phyloP scores from a whole-genome alignment of 2,329 filamentous ascomycete genomes.

The Xylaria sp. region DNA sequence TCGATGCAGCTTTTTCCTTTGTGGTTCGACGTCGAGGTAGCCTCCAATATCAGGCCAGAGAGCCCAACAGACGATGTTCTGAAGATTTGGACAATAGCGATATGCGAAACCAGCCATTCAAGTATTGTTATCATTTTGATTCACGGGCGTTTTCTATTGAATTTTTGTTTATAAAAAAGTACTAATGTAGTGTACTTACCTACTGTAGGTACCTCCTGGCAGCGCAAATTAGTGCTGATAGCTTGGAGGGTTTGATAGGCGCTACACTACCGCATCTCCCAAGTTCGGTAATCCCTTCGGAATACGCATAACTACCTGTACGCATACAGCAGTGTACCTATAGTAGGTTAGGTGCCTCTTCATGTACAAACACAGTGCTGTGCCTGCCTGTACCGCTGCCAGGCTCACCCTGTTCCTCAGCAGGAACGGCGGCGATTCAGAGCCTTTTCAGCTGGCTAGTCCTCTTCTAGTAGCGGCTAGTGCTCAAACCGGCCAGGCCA shows the following conservation, averaged over 20 bases:
- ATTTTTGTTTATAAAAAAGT: too few relatives aligned
- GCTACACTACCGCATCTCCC: neutral
- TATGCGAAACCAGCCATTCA: too few relatives aligned
- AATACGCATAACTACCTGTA: too few relatives aligned
- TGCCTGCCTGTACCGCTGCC: neutral
- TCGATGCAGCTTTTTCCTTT: neutral
- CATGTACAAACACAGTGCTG: neutral
- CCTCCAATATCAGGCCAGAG: neutral
- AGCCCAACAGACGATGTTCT: neutral
- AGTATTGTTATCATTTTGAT: too few relatives aligned
- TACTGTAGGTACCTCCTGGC: neutral
- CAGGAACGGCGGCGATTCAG: conserved; percentile 6
- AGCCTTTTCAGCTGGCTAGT: conserved; percentile 3
- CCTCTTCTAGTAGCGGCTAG: neutral
- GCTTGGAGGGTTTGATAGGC: neutral
- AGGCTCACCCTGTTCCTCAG: neutral
- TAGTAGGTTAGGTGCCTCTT: neutral
- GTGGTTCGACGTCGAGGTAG: neutral
- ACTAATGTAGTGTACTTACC: neutral
- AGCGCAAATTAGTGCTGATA: neutral
- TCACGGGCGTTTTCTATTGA: too few relatives aligned
- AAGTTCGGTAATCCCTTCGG: neutral
- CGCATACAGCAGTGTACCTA: too few relatives aligned
- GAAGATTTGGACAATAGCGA: too few relatives aligned
- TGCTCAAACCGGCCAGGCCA: conserved; percentile 1